A percentile compares a stretch with the other conserved stretches of the same genome.
Conservation (phyloP, 176 grass and related monocot species). For the Pontederia paniculata region DNA sequence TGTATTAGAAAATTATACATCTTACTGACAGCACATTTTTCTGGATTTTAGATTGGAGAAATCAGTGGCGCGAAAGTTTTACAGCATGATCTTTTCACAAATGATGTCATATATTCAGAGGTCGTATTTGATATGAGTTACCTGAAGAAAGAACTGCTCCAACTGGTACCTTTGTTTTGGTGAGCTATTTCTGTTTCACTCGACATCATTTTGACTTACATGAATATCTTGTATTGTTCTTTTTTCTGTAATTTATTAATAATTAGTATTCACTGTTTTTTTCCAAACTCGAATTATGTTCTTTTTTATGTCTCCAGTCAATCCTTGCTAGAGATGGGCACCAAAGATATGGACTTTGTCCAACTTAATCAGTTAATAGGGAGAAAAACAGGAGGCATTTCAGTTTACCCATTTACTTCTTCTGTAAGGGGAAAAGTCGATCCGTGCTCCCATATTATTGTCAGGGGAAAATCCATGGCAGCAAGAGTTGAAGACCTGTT, state of each 20-base stretch:
- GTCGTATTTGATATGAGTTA: slow-evolving; percentile 91
- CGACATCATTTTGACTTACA: slow-evolving; percentile 7
- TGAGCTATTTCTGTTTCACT: slow-evolving; percentile 23
- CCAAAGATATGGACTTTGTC: slow-evolving; percentile 99
- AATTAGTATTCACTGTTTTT: neutral
- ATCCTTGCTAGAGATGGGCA: slow-evolving; percentile 98
- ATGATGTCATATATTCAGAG: slow-evolving; percentile 87
- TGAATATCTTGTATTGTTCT: neutral
- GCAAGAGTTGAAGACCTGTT: slow-evolving; percentile 73
- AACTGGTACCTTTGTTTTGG: slow-evolving; percentile 93
- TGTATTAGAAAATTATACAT: neutral
- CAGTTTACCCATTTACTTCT: slow-evolving; percentile 95
- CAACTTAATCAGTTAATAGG: slow-evolving; percentile 97
- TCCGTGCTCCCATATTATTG: slow-evolving; percentile 73
- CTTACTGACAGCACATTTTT: neutral
- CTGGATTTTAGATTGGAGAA: slow-evolving; percentile 57
- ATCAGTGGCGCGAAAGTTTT: slow-evolving; percentile 88
- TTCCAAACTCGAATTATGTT: slow-evolving; percentile 21
- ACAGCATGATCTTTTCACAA: slow-evolving; percentile 98
- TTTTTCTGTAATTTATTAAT: neutral
- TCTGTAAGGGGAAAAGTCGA: slow-evolving; percentile 68
- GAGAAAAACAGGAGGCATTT: slow-evolving; percentile 98
- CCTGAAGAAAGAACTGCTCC: slow-evolving; percentile 84
- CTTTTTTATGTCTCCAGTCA: slow-evolving; percentile 51
- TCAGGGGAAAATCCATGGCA: slow-evolving; percentile 84